Base-by-base conservation (phyloP, 2,329 filamentous ascomycete genomes). In the Bipolaris victoriae region DNA sequence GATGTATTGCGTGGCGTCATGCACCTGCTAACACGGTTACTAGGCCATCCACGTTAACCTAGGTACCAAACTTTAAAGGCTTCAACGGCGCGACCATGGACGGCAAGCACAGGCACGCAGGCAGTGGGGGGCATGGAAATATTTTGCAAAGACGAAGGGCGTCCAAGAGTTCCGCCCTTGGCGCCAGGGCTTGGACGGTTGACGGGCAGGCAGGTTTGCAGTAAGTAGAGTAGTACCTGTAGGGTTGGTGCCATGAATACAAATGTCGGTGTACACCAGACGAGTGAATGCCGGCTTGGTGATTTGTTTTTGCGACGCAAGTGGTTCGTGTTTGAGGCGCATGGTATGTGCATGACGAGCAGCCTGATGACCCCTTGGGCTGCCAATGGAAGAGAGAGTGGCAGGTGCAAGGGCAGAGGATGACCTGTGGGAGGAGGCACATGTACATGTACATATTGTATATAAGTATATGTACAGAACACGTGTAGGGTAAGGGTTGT, bases 1-100 rank as follows among this genome's bases (percentile, higher is more conserved):
- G 5, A 29, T 15, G 11, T 9, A 15, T 15, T 24, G 20, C 5
- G n/a, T 33, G 5, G 13, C 22, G 9, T 9, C 24, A 33, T 13
- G 41, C 3, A 31, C 16, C 49, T 50, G 60, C 68, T 73, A 54
- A 72, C 63, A 31, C 26, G 10, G 11, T 26, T 3, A 46, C 46
- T 31, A 73, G 71, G 76, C 80, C 20, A 74, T 82, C 47, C 79
- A 82, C 64, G 79, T 82, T 54, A 82, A 82, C 50, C 63, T 82
- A 45, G 80, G 79, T 15, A 78, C 70, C 26, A 77, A 69, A 71
- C 61, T 81, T 58, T 81, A 74, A 63, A 29, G 35, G 16, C 29
- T 18, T 31, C 29, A 31, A 31, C 29, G 29, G 29, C 29, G 29
- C 29, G 29, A 13, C 29, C 29, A 31, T 31, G 29, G 29, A 11